Base-by-base conservation (phyloP, 208 protist species). In the Phytomonas sp. region DNA sequence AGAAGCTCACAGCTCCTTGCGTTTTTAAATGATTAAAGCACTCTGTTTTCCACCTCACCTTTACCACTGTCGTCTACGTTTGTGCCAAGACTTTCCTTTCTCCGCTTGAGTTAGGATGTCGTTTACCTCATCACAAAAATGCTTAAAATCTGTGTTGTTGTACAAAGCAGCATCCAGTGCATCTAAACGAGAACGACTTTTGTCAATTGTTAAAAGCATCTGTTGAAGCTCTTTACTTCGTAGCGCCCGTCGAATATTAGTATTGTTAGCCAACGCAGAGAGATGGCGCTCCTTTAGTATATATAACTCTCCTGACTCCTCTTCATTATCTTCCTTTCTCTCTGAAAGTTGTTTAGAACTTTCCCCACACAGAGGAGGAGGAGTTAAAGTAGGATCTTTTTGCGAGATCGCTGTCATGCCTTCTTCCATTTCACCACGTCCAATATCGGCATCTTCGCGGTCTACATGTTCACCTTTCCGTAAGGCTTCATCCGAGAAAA, bases 151-250 rank as follows among this genome's bases (percentile, higher is more conserved):
- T 0, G 78, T 73, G 60, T 82, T 84, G 69, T 94, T 94, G 64
- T 77, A 77, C 78, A 91, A 63, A 49, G 89, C 91, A 19, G 88
- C 83, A 45, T 92, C 81, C 16, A 96, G 76, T 40, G 91, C 91
- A 11, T 94, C 91, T 1, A 94, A 69, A 7, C 79, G 79, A 0
- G 85, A 84, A 0, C 83, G 82, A 72, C 89, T 94, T 8, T 60
- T 65, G 70, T 93, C 79, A 61, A 96, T 90, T 0, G 83, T 78
- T 14, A 66, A 71, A 33, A 94, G 70, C 30, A 94, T 73, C 32
- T 69, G 70, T 72, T 94, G 88, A 63, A 96, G 72, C 61, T 84
- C 78, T 0, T 52, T 60, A 8, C 69, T 83, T 52, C 76, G 71
- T 45, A 96, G 81, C 29, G 81, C 74, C 30, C 73, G 61, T 2